Evolutionary conservation across 2,329 filamentous ascomycete species (phyloP).

Genomic region (Paecilomyces sp.): DNA sequence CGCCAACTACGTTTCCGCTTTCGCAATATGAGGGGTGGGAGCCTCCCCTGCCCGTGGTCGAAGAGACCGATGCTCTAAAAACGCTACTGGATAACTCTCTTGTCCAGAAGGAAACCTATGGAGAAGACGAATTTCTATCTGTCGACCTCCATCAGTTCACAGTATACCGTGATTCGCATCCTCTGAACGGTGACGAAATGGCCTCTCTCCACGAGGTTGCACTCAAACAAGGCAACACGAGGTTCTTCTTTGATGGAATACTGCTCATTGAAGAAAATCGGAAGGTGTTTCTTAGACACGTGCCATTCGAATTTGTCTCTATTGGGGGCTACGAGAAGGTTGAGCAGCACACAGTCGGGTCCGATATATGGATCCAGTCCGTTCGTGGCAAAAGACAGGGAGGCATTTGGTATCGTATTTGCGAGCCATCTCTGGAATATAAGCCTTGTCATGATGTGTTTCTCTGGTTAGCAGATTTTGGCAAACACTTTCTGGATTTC

Average conservation of each 20-base stretch:
- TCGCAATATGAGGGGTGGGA: constrained; percentile 17
- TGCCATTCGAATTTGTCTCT: constrained; percentile 53
- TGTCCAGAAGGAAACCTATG: constrained; percentile 8
- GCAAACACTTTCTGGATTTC: constrained; percentile 68
- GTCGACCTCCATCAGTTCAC: constrained; percentile 52
- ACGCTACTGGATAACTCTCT: constrained; percentile 17
- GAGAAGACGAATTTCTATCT: constrained; percentile 27
- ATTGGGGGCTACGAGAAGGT: constrained; percentile 59
- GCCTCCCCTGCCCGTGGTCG: constrained; percentile 8
- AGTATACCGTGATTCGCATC: constrained; percentile 43
- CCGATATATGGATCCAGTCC: constrained; percentile 60
- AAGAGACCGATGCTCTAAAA: constrained; percentile 27
- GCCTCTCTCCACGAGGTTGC: constrained; percentile 48
- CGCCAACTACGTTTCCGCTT: constrained; percentile 13
- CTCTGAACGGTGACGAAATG: constrained; percentile 43
- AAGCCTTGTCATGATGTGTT: constrained; percentile 55
- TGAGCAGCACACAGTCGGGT: constrained; percentile 39
- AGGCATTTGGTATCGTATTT: constrained; percentile 58
- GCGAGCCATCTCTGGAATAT: constrained; percentile 54
- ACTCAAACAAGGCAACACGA: constrained; percentile 26
- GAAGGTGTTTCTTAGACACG: constrained; percentile 44
- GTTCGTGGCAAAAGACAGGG: constrained; percentile 16
- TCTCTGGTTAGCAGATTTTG: constrained; percentile 62
- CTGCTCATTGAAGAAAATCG: constrained; percentile 39
- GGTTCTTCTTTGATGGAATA: constrained; percentile 55